Percentiles rank a stretch among this genome's conserved stretches.
phyloP scores from a whole-genome alignment of 2,329 filamentous ascomycete genomes.

The Raffaelea arxii region DNA sequence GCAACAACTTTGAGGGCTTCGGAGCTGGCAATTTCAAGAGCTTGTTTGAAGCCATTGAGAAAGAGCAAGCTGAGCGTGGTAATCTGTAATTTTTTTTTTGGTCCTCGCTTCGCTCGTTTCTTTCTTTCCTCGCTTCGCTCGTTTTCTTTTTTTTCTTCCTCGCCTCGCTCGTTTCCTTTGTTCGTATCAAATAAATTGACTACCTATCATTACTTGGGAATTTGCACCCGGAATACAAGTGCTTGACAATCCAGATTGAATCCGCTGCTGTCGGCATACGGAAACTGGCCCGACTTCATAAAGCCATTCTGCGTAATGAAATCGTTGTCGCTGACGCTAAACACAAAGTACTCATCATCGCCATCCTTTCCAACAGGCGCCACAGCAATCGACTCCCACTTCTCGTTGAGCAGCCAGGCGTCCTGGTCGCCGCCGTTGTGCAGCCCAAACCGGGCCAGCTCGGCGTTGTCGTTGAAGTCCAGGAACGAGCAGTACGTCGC shows the following conservation, averaged over 20 bases:
- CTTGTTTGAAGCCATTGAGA: conserved; percentile 88
- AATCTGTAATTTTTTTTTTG: conserved; percentile 48
- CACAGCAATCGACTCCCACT: conserved; percentile 63
- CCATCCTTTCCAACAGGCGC: conserved; percentile 37
- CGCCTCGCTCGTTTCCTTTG: background rate
- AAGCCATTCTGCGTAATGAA: conserved; percentile 62
- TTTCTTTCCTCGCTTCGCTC: background rate
- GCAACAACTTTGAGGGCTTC: conserved; percentile 83
- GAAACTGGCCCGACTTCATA: conserved; percentile 46
- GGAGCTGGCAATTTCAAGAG: conserved; percentile 95
- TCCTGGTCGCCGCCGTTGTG: conserved; percentile 59
- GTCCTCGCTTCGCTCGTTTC: background rate
- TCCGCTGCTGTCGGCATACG: conserved; percentile 47
- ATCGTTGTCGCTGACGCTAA: conserved; percentile 63
- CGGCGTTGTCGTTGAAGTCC: conserved; percentile 55
- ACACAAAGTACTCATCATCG: conserved; percentile 53
- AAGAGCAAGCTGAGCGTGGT: conserved; percentile 78
- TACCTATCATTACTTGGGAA: conserved; percentile 9
- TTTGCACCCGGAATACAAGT: conserved; percentile 46
- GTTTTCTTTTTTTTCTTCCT: background rate
- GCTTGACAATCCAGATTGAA: conserved; percentile 52
- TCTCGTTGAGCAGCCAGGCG: conserved; percentile 55
- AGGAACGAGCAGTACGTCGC: conserved; percentile 57
- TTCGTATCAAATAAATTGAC: background rate
- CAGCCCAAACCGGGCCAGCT: conserved; percentile 55